These are phyloP conservation scores for Endothia cerciana DNA, from an alignment of 2,329 filamentous ascomycete genomes.

Conservation along the genomic window DNA sequence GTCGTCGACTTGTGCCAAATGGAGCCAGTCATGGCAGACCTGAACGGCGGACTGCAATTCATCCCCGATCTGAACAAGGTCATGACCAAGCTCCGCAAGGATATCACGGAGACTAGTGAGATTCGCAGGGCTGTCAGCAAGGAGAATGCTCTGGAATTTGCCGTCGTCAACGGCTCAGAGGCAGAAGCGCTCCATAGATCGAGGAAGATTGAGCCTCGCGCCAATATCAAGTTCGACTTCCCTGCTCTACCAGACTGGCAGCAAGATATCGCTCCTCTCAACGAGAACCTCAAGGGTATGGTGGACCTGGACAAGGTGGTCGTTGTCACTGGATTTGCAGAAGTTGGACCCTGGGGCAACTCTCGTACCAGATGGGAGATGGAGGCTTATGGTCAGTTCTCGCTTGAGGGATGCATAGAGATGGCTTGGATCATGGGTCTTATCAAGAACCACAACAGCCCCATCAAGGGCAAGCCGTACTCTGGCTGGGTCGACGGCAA, in stretches of 20 bases:
- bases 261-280: constrained; percentile 84
- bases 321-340: constrained; percentile 94
- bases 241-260: constrained; percentile 91
- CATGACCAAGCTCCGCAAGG: constrained; percentile 91
- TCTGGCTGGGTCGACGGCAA: constrained; percentile 96
- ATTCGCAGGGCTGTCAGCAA: constrained; percentile 92
- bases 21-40: constrained; percentile 94
- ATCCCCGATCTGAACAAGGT: constrained; percentile 92
- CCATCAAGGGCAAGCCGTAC: constrained; percentile 94
- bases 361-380: constrained; percentile 98
- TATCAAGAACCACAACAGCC: constrained; percentile 97
- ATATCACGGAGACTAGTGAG: constrained; percentile 93
- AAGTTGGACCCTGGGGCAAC: constrained; percentile 98
- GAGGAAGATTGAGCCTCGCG: constrained; percentile 88
- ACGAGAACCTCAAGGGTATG: constrained; percentile 91
- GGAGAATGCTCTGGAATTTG: constrained; percentile 95
- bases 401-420: constrained; percentile 94
- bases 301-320: constrained; percentile 98
- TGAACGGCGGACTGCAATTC: constrained; percentile 97
- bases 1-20: constrained; percentile 95
- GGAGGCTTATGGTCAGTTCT: constrained; percentile 96
- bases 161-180: constrained; percentile 91
- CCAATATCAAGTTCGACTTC: constrained; percentile 98
- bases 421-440: constrained; percentile 99
- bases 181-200: constrained; percentile 94